Evolutionary conservation across 148 eudicot species (phyloP), one percentile per base, ranked within the genome.

Genomic region (Limonium bicolor): DNA sequence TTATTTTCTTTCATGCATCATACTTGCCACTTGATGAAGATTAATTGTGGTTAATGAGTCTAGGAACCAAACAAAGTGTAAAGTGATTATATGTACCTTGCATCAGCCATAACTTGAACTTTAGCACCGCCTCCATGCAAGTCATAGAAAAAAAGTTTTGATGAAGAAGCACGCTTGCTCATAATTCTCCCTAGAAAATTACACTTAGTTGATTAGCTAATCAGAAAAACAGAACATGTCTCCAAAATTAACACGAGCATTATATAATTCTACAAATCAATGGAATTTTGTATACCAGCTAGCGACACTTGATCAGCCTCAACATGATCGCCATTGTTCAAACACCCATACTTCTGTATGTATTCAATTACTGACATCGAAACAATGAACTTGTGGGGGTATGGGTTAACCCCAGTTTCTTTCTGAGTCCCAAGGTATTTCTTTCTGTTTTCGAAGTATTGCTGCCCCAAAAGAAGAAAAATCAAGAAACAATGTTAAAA

Each of bases 71-170:
- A n/a, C n/a, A n/a, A n/a, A 9, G 34, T 37, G 47, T 34, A 16
- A 28, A 34, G 34, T n/a, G n/a, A n/a, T n/a, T n/a, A n/a, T n/a
- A n/a, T n/a, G n/a, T 71, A 86, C 96, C 94, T 78, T 49, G 84
- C 87, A 75, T 80, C 92, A 19, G 92, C 70, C 92, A 90, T 84
- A 27, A 90, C 69, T 90, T 90, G 97, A 42, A 90, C 80, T 55
- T 90, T 90, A 32, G 71, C 82, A 70, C 80, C 82, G 39, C 42
- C 25, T 24, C 82, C 77, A 52, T 80, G 75, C 51, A 90, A 68
- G 65, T 90, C 97, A 55, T 84, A 90, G 51, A 90, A 90, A 60
- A 77, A 66, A 28, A 90, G 71, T 68, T 80, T 84, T 30, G 86
- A 52, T 17, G 95, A 84, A n/a, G 97, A 84, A 1, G 97, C 56